A percentile compares a stretch with the other conserved stretches of the same genome.
Evolutionary conservation across 192 early-diverging fungal species (phyloP).

Genomic region (Irineochytrium annulatum): DNA sequence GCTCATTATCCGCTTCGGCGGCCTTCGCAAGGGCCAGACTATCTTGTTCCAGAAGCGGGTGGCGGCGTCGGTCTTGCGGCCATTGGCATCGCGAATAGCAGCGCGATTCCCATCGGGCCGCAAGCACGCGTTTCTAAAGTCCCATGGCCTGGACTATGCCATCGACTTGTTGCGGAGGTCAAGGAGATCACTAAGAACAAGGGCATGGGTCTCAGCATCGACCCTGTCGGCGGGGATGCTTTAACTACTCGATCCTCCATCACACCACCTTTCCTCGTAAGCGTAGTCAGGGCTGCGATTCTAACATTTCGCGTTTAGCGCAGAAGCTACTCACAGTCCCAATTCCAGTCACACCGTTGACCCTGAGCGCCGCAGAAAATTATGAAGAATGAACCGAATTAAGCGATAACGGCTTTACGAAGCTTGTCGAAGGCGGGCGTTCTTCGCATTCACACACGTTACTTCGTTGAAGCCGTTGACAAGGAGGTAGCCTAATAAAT

Average conservation of each 20-base stretch:
- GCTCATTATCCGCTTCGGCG: conserved; percentile 31
- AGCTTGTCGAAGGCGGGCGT: no score
- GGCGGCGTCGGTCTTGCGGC: conserved; percentile 70
- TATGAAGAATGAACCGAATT: no score
- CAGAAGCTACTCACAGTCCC: no score
- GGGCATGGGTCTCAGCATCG: conserved; percentile 75
- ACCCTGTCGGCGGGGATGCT: conserved; percentile 63
- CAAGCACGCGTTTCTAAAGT: conserved; percentile 64
- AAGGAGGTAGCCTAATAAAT: no score
- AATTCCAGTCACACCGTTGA: no score
- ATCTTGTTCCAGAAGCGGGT: conserved; percentile 32
- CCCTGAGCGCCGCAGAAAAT: no score
- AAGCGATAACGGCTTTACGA: no score
- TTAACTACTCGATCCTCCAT: conserved; percentile 26
- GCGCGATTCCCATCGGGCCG: conserved; percentile 55
- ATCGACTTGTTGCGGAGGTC: conserved; percentile 66
- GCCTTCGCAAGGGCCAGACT: conserved; percentile 18
- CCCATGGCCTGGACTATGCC: conserved; percentile 63
- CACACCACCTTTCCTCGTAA: no score
- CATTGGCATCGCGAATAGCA: conserved; percentile 69
- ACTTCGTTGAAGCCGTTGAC: no score
- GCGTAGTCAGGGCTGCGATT: no score
- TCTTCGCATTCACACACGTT: no score
- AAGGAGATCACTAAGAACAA: conserved; percentile 61
- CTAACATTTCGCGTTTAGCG: no score